Base-by-base conservation (phyloP, 495 filamentous ascomycete genomes). In the Aspergillus leporis region DNA sequence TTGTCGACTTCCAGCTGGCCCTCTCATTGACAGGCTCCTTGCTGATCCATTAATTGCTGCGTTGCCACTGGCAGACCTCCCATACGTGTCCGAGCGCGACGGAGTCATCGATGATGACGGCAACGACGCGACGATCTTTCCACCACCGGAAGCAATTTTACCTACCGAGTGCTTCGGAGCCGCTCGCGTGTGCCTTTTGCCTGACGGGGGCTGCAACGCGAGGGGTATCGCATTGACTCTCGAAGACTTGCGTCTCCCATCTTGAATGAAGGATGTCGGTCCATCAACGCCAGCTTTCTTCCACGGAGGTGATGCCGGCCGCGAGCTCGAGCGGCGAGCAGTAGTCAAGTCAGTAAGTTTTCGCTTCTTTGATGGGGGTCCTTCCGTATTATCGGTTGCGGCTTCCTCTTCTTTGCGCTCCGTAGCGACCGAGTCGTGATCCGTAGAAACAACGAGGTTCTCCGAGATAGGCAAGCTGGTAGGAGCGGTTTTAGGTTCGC, bases 261-360 rank as follows among this genome's bases (percentile, higher is more conserved):
- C 87, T 61, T 87, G 86, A 23, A 87, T 73, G 62, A 96, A 90
- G 0, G 90, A 88, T 9, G 94, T 91, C 4, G 94, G 94, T 0
- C 93, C 95, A 45, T 96, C 90, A 25, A 85, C 89, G 47, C 89
- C 87, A 52, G 89, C 78, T 70, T 86, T 93, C 77, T 94, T 98
- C 94, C 94, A 98, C 23, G 94, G 94, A 57, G 94, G 94, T 31
- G 94, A 97, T 54, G 72, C 68, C 48, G 76, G 73, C 53, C 84
- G 79, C 49, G 82, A 75, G 21, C 74, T 72, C 13, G 83, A 82
- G 28, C 75, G 78, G 54, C 72, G 74, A 43, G 74, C 74, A 16
- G 71, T 68, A 18, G 73, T 73, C 49, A 74, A 62, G 43, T 83
- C 81, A 57, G 74, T 79, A 51, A 92, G 79, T 71, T 90, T 88